These are phyloP conservation scores for Astragalus glycyphyllos DNA, from an alignment of 306 rosid genomes.

Conservation along the genomic window DNA sequence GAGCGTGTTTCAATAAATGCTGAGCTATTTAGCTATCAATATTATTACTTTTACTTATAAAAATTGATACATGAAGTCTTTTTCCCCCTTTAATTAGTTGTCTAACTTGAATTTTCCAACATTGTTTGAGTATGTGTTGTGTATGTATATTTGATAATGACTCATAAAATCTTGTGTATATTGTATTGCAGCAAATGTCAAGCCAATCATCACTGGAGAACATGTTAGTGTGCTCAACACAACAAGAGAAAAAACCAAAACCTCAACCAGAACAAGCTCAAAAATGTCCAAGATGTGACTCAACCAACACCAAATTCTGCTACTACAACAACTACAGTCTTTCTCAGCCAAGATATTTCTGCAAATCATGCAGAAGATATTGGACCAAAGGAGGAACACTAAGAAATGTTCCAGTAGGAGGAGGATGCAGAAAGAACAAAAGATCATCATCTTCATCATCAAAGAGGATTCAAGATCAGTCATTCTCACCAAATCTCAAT, in stretches of 20 bases:
- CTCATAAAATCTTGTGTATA: background rate
- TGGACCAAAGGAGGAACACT: conserved; percentile 98
- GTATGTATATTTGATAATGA: background rate
- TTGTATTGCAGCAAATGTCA: conserved; percentile 69
- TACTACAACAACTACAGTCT: conserved; percentile 98
- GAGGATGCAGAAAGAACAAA: conserved; percentile 94
- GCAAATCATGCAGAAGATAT: conserved; percentile 94
- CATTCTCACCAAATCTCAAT: conserved; percentile 58
- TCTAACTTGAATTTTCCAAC: background rate
- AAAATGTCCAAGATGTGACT: conserved; percentile 92
- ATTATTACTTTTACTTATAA: too few species aligned
- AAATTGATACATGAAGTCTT: background rate
- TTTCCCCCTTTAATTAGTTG: background rate
- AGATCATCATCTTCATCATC: conserved; percentile 64
- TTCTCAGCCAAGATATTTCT: conserved; percentile 91
- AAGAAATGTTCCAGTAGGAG: conserved; percentile 98
- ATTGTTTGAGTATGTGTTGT: background rate
- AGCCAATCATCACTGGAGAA: conserved; percentile 72
- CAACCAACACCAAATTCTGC: conserved; percentile 95
- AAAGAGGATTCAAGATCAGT: conserved; percentile 67
- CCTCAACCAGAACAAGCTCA: conserved; percentile 88
- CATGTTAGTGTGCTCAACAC: conserved; percentile 76
- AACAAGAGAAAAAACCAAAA: conserved; percentile 66
- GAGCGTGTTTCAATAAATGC: too few species aligned
- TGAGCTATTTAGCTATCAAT: too few species aligned